phyloP scores from a whole-genome alignment of 1,284 basidiomycete genomes.

The Melanopsichium pennsylvanicum region DNA sequence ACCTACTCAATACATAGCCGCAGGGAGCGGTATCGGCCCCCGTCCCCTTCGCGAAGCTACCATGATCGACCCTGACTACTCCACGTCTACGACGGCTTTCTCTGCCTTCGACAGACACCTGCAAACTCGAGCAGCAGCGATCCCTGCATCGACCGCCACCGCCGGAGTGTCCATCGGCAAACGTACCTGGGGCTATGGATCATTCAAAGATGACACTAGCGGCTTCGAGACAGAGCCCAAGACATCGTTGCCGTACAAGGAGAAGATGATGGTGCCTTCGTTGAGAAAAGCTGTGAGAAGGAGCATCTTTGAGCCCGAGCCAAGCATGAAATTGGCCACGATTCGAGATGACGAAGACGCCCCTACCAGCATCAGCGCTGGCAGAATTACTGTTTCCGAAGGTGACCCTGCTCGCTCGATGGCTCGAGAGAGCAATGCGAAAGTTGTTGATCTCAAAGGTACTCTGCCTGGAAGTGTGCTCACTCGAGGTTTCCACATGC shows the following conservation, averaged over 20 bases:
- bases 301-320: slow-evolving; percentile 35
- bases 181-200: slow-evolving; percentile 42
- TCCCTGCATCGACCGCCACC: neutral
- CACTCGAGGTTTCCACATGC: slow-evolving; percentile 43
- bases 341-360: slow-evolving; percentile 39
- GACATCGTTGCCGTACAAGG: slow-evolving; percentile 63
- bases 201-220: slow-evolving; percentile 39
- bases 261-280: slow-evolving; percentile 62
- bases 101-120: slow-evolving; percentile 29
- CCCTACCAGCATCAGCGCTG: slow-evolving; percentile 19
- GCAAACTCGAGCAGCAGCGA: slow-evolving; percentile 7
- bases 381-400: neutral
- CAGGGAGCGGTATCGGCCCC: slow-evolving; percentile 36
- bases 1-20: slow-evolving; percentile 35
- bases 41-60: slow-evolving; percentile 34
- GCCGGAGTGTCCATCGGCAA: slow-evolving; percentile 33
- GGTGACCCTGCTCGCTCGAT: slow-evolving; percentile 1
- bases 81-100: slow-evolving; percentile 16
- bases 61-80: slow-evolving; percentile 36
- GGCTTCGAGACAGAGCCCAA: slow-evolving; percentile 63
- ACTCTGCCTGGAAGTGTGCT: slow-evolving; percentile 40
- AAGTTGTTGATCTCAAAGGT: slow-evolving; percentile 22
- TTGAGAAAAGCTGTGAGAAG: slow-evolving; percentile 51
- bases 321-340: slow-evolving; percentile 32
- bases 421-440: neutral